Evolutionary conservation across 768 basidiomycete genomes (phyloP), one percentile per base, ranked within the genome.

Genomic region (Sarcomyxa edulis): DNA sequence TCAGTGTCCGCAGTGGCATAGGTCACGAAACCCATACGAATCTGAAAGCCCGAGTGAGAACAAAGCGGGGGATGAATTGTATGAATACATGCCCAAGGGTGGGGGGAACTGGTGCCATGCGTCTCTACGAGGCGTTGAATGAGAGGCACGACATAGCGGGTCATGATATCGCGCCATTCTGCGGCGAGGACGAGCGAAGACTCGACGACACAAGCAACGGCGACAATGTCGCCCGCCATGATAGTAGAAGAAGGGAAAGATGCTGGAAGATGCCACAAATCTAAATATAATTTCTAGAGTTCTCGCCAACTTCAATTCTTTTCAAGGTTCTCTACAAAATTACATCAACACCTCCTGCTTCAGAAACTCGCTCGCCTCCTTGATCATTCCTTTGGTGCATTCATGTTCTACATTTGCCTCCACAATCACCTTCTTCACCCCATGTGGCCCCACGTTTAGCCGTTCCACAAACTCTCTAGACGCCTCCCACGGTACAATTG

Each of bases 401-500:
- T 66, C 66, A 51, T 92, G 88, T 4, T 80, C 84, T 2, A 72
- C 72, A 4, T 68, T 71, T 4, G 66, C 64, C 37, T 74, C 66
- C 2, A 86, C 53, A 3, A 75, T 58, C 3, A 76, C 68, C 44
- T 72, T 66, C 55, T 82, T 84, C 32, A 65, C 56, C 4, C 84
- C 86, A 0, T 56, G 42, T 7, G 42, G 31, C 1, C 81, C 81
- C 0, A 78, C 74, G 24, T 72, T 62, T 22, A 88, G 54, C 0
- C 47, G 54, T 3, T 76, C 67, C 0, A 85, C 74, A 56, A 85
- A 84, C 12, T 59, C 55, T 45, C 68, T 33, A 39, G 76, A 76
- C 12, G 71, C 65, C n/a, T 50, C 48, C 71, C 77, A 80, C 8
- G 85, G 86, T 12, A 91, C 88, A 11, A 84, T 49, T 29, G 50